Evolutionary conservation across 495 filamentous ascomycete genomes (phyloP), one percentile per base, ranked within the genome.

Genomic region (Pyrenula aspistea): DNA sequence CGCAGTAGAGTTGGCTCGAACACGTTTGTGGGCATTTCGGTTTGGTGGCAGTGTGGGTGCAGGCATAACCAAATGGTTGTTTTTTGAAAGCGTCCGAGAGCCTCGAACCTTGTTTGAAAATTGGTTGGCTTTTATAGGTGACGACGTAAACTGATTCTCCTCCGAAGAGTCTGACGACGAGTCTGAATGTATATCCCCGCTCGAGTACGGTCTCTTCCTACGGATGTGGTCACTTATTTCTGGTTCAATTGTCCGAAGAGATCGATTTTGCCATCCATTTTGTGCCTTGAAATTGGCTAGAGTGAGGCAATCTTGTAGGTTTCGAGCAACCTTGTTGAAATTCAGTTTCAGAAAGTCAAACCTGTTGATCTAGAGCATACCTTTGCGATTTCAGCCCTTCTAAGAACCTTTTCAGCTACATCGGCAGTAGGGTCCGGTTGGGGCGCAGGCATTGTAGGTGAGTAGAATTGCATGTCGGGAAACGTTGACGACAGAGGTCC

Each of bases 261-360:
- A 10, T 20, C 50, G n/a, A 52, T 52, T 52, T 24, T 52, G 50
- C 50, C 50, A 52, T 59, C 92, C 92, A 70, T 96, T 84, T 69
- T 92, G 88, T 55, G 91, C 88, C 73, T 96, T 99, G 81, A 95
- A 90, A 73, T 88, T 91, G 67, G 93, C 93, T 54, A 97, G 80
- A 61, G 94, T 92, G 31, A 99, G 79, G 50, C 92, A 89, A 73
- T 94, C 87, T 70, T 95, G 89, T 31, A 99, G 75, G 64, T 83
- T 85, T 69, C 91, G 76, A 56, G 90, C 93, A 71, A 97, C 93
- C 93, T 98, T 60, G 47, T 48, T 22, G 8, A 49, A 49, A 24
- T 25, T 42, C 20, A 52, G 50, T 52, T 10, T 8, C 4, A 10
- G 19, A 52, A 21, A 8, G 8, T 8, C 50, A 24, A 24, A 19